Evolutionary conservation across 306 rosid species (phyloP).

Genomic region (Geum urbanum): DNA sequence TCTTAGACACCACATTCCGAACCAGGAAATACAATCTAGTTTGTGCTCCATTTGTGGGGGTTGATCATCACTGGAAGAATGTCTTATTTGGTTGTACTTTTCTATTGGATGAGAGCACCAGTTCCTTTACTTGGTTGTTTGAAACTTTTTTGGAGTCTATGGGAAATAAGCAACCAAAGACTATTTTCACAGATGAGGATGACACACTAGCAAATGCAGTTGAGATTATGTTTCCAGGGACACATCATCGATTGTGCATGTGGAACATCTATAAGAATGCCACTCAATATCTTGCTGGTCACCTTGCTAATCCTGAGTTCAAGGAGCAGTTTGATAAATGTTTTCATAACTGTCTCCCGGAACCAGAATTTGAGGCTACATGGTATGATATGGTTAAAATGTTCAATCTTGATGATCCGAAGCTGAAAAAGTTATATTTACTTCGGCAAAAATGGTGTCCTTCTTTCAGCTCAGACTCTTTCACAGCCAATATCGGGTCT

Average conservation of each 20-base stretch:
- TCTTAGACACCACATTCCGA: slow-evolving; percentile 23
- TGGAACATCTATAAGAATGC: slow-evolving; percentile 18
- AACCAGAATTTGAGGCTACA: slow-evolving; percentile 12
- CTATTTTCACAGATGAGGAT: slow-evolving; percentile 16
- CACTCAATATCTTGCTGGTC: slow-evolving; percentile 11
- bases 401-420: slow-evolving; percentile 8
- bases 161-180: slow-evolving; percentile 11
- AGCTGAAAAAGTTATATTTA: slow-evolving; percentile 7
- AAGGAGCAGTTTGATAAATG: slow-evolving; percentile 8
- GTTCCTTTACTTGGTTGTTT: slow-evolving; percentile 23
- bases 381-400: slow-evolving; percentile 8
- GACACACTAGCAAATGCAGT: slow-evolving; percentile 11
- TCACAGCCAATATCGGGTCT: slow-evolving; percentile 4
- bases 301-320: slow-evolving; percentile 7
- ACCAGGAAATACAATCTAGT: slow-evolving; percentile 17
- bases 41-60: slow-evolving; percentile 27
- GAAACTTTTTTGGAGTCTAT: slow-evolving; percentile 16
- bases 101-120: slow-evolving; percentile 19
- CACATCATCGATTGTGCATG: slow-evolving; percentile 18
- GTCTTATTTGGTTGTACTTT: slow-evolving; percentile 31
- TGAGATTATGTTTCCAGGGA: neutral
- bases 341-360: slow-evolving; percentile 1
- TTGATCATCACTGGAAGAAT: slow-evolving; percentile 26
- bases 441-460: slow-evolving; percentile 17
- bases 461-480: slow-evolving; percentile 15